These are phyloP conservation scores for Ascochyta koolunga DNA, from an alignment of 2,329 filamentous ascomycete genomes.

Conservation along the genomic window DNA sequence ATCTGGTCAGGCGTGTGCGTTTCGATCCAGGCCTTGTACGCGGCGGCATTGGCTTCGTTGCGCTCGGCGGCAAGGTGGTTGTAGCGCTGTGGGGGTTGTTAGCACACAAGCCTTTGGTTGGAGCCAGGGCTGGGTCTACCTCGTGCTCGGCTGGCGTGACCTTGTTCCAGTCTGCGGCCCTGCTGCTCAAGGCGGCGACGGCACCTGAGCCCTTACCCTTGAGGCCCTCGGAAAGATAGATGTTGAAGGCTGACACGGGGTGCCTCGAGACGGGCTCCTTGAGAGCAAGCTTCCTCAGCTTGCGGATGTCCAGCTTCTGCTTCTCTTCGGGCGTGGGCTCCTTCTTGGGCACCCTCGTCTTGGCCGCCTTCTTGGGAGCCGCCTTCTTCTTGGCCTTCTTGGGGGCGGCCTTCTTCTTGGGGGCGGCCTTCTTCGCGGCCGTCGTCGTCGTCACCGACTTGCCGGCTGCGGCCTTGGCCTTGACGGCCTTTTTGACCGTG, in stretches of 20 bases:
- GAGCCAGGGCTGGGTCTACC: constrained; percentile 25
- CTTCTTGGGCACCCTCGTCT: constrained; percentile 30
- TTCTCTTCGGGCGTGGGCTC: constrained; percentile 38
- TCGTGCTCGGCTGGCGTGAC: constrained; percentile 45
- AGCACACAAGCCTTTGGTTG: not conserved
- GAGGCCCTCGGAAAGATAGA: constrained; percentile 34
- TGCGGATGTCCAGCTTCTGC: constrained; percentile 31
- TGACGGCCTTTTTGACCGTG: constrained; percentile 34
- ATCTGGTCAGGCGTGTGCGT: constrained; percentile 64
- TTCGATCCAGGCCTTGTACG: constrained; percentile 61
- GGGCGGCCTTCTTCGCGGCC: constrained; percentile 27
- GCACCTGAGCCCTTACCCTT: constrained; percentile 1
- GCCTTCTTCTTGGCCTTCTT: constrained; percentile 35
- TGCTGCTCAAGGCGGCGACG: not conserved
- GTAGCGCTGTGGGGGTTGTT: constrained; percentile 54
- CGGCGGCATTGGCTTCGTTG: constrained; percentile 51
- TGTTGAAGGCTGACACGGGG: constrained; percentile 23
- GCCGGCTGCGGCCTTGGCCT: constrained; percentile 32
- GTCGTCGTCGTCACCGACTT: constrained; percentile 26
- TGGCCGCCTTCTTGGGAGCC: constrained; percentile 32
- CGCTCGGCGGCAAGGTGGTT: constrained; percentile 58
- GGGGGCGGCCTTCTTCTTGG: constrained; percentile 29
- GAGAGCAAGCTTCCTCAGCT: constrained; percentile 49
- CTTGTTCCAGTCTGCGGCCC: constrained; percentile 28
- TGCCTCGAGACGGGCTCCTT: constrained; percentile 31